phyloP scores from a whole-genome alignment of 805 yeast genomes.

The Myxozyma sirexii region DNA sequence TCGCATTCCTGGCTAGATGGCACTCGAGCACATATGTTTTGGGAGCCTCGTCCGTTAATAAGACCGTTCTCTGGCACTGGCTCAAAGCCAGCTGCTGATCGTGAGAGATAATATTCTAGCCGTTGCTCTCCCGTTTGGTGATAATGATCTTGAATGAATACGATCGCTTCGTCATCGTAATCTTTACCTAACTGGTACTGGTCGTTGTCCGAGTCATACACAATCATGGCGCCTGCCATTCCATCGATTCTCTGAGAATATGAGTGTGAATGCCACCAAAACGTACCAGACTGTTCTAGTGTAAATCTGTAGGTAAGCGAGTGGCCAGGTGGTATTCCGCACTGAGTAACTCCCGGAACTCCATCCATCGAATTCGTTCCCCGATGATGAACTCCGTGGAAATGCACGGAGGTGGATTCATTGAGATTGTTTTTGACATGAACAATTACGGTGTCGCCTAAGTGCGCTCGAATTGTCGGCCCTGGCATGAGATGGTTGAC shows the following conservation, averaged over 20 bases:
- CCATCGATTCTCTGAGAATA: conserved; percentile 65
- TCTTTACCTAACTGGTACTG: conserved; percentile 12
- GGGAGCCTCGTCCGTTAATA: conserved; percentile 18
- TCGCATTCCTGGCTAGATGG: conserved; percentile 34
- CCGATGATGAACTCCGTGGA: conserved; percentile 55
- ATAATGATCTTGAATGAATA: conserved; percentile 23
- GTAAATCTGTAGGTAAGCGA: conserved; percentile 50
- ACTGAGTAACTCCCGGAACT: conserved; percentile 54
- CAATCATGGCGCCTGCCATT: conserved; percentile 72
- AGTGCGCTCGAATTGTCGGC: conserved; percentile 49
- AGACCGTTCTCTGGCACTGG: conserved; percentile 25
- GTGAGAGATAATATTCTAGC: conserved; percentile 14
- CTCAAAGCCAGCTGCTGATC: conserved; percentile 20
- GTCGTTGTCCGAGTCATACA: conserved; percentile 66
- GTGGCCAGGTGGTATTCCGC: conserved; percentile 52
- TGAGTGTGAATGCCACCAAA: conserved; percentile 60
- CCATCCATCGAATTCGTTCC: conserved; percentile 57
- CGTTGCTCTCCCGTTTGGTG: conserved; percentile 16
- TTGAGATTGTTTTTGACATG: conserved; percentile 47
- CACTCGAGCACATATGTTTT: conserved; percentile 10
- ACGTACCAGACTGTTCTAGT: conserved; percentile 52
- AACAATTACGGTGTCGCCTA: conserved; percentile 45
- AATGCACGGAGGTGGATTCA: conserved; percentile 51
- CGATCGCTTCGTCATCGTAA: conserved; percentile 22
- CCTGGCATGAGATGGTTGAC: conserved; percentile 56